Evolutionary conservation across 1,284 basidiomycete genomes (phyloP), one percentile per base, ranked within the genome.

Genomic region (Tremellales sp.): DNA sequence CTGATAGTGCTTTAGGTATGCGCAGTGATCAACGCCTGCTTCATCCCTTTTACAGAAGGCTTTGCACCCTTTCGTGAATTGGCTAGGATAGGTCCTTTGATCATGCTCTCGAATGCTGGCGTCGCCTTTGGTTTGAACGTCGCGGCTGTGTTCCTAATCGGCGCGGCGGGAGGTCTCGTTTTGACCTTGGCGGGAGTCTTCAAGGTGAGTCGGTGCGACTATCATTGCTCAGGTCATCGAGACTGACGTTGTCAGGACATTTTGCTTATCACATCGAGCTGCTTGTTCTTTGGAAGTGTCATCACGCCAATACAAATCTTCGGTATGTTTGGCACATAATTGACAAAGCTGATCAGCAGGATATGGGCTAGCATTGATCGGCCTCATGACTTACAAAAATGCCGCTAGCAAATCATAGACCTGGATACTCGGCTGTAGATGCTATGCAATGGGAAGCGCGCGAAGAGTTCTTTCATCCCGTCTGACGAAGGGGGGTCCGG

Each of bases 161-260:
- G 91, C 46, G 87, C 84, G 0, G 89, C 86, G 1, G 86, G 84
- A 51, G 90, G 92, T 1, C 79, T 97, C 51, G 83, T 96, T 5
- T 78, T 97, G 56, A 97, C 93, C 2, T 82, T 97, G 10, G 90
- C 93, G 2, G 93, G 94, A 39, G 92, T 97, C 17, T 87, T 97
- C 78, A 89, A 89, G 81, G 85, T 84, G 22, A 43, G 61, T 55
- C 21, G n/a, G n/a, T 8, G n/a, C 29, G n/a, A n/a, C 8, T n/a
- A 33, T 40, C 31, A 24, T 15, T 39, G 23, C 15, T 36, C 42
- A 56, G n/a, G n/a, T n/a, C n/a, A n/a, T n/a, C n/a, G n/a, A n/a
- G 19, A 11, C 22, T 54, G 19, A 23, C 19, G 22, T 39, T 2
- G n/a, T n/a, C 67, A 87, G 86, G 92, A 97, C 72, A 97, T 97